Conservation (phyloP, 768 basidiomycete species). For the Terana coerulea region DNA sequence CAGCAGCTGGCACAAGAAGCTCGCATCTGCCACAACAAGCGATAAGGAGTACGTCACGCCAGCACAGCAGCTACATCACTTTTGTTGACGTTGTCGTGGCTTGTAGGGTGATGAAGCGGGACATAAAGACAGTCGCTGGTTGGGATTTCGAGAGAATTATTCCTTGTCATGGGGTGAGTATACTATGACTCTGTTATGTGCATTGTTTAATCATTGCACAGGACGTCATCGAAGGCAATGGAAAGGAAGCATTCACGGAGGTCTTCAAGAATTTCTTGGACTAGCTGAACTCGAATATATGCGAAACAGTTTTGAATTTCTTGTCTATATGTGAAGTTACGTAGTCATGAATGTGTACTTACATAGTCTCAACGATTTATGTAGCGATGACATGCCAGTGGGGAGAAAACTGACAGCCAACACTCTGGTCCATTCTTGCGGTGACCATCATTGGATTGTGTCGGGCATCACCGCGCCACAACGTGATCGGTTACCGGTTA, state of each 20-base stretch:
- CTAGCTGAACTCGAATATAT: no score
- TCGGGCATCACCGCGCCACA: no score
- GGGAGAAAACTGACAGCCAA: no score
- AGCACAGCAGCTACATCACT: background rate
- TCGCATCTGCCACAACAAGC: conserved; percentile 19
- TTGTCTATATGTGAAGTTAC: no score
- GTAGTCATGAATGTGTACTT: no score
- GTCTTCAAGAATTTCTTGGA: conserved; percentile 25
- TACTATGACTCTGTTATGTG: background rate
- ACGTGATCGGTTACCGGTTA: no score
- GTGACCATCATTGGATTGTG: no score
- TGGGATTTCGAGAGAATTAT: conserved; percentile 79
- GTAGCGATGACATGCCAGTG: no score
- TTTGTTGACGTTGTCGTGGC: background rate
- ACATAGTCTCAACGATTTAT: no score
- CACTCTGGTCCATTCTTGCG: no score
- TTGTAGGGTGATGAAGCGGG: conserved; percentile 51
- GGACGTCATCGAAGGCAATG: conserved; percentile 48
- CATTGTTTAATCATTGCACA: conserved; percentile 14
- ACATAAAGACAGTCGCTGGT: conserved; percentile 56
- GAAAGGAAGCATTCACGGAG: conserved; percentile 35
- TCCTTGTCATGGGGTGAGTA: conserved; percentile 60
- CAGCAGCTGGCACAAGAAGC: conserved; percentile 22
- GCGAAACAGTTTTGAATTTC: no score
- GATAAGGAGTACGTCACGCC: conserved; percentile 22